A percentile compares a stretch with the other conserved stretches of the same genome.
These are phyloP conservation scores for Phanerochaete carnosa DNA, from an alignment of 768 basidiomycete species.

Conservation along the genomic window DNA sequence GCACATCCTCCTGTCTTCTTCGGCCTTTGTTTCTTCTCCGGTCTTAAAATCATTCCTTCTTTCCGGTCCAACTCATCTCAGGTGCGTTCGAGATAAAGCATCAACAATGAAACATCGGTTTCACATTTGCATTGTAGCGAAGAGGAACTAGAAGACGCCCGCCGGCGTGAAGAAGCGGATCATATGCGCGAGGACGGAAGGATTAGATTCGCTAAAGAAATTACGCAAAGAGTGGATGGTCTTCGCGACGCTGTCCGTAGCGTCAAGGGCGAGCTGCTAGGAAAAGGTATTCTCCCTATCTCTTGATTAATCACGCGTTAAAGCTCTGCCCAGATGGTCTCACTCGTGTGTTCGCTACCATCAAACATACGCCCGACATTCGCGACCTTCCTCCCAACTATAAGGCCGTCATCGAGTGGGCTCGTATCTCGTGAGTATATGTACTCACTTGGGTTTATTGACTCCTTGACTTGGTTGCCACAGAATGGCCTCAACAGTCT, in stretches of 20 bases:
- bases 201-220: slow-evolving; percentile 82
- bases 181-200: slow-evolving; percentile 82
- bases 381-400: slow-evolving; percentile 81
- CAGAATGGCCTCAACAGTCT: slow-evolving; percentile 94
- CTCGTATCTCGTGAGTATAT: slow-evolving; percentile 80
- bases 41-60: slow-evolving; percentile 85
- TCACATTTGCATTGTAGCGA: slow-evolving; percentile 13
- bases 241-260: slow-evolving; percentile 79
- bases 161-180: slow-evolving; percentile 85
- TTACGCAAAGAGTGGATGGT: slow-evolving; percentile 81
- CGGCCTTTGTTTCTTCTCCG: slow-evolving; percentile 77
- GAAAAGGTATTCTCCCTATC: slow-evolving; percentile 49
- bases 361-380: slow-evolving; percentile 77
- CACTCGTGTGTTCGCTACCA: slow-evolving; percentile 81
- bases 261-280: slow-evolving; percentile 93
- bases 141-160: slow-evolving; percentile 78
- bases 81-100: background rate
- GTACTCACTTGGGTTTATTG: background rate
- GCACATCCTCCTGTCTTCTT: slow-evolving; percentile 69
- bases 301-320: background rate
- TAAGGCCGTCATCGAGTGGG: slow-evolving; percentile 93
- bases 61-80: slow-evolving; percentile 30
- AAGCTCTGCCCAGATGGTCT: slow-evolving; percentile 67
- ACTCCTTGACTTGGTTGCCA: background rate
- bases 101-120: background rate